Base-by-base conservation (phyloP, 805 yeast genomes). In the Nakazawaea ambrosiae region DNA sequence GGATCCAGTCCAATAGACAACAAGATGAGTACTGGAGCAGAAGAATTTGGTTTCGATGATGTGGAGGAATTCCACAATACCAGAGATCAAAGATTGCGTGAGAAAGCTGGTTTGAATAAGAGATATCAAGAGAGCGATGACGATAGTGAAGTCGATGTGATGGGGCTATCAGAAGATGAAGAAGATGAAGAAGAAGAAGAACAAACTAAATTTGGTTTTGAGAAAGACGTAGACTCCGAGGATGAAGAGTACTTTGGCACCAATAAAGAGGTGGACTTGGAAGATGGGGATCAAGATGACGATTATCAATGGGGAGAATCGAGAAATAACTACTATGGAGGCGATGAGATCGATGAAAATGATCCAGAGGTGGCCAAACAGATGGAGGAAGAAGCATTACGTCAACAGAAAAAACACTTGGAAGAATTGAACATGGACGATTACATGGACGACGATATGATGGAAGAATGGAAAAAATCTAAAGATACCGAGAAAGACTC, bases 361-460 rank as follows among this genome's bases (percentile, higher is more conserved):
- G 42, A 39, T 18, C 34, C 36, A 3, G 94, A 78, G 37, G 79
- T 77, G 23, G 83, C 86, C 4, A 78, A 75, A 44, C 78, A 75
- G 44, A 79, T 88, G 60, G 92, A 90, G 41, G 78, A 76, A 49
- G 97, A 92, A 60, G 97, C 97, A 0, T 53, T 85, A 34, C 77
- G 87, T 52, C 78, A 86, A 47, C 97, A 89, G 60, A 83, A 82
- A 63, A 70, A 74, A 47, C 88, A 88, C 55, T 60, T 86, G 41
- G 76, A 76, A 46, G 94, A 82, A 31, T 65, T 89, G 48, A 75
- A 77, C 33, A 78, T 82, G 72, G 84, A 70, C 20, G 92, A 82
- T 55, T 80, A 70, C 54, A 61, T 81, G 48, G 92, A 86, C 45
- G 95, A 86, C 40, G 89, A 79, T 40, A 73, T 77, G 58, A 68